Conservation (phyloP, 1,284 basidiomycete species). For the Fistulina hepatica region DNA sequence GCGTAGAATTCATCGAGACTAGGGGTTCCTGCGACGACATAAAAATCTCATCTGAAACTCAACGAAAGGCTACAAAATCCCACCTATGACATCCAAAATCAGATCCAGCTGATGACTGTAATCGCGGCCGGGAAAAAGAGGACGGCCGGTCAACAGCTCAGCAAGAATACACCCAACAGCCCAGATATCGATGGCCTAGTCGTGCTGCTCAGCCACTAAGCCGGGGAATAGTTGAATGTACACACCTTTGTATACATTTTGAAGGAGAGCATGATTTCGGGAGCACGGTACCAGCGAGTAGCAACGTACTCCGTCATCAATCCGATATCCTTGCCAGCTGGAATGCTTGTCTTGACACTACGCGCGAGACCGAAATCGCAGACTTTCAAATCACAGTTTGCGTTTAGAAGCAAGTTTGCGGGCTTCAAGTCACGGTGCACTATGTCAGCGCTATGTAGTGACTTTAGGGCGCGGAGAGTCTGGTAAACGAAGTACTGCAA, state of each 20-base stretch:
- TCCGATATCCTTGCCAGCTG: conserved; percentile 56
- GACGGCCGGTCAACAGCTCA: conserved; percentile 73
- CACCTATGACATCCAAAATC: conserved; percentile 79
- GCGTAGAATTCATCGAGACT: conserved; percentile 81
- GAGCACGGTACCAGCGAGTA: conserved; percentile 77
- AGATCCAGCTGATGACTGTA: conserved; percentile 81
- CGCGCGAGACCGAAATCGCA: conserved; percentile 81
- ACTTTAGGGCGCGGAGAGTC: conserved; percentile 75
- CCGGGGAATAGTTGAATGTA: conserved; percentile 2
- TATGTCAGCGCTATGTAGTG: conserved; percentile 71
- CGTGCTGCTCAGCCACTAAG: conserved; percentile 12
- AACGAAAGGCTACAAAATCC: conserved; percentile 1
- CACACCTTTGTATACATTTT: conserved; percentile 69
- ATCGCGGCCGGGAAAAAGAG: conserved; percentile 82
- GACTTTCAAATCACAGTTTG: conserved; percentile 79
- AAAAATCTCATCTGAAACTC: conserved; percentile 2
- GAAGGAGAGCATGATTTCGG: conserved; percentile 86
- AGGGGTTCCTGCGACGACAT: conserved; percentile 46
- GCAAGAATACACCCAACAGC: conserved; percentile 83
- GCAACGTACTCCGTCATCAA: conserved; percentile 82
- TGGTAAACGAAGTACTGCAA: conserved; percentile 65
- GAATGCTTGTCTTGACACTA: conserved; percentile 51
- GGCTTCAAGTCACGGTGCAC: conserved; percentile 79
- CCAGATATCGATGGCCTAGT: conserved; percentile 72
- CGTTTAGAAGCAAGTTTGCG: conserved; percentile 71